These are phyloP conservation scores for Eimeria zaria DNA, from an alignment of 169 alveolate species.

Conservation along the genomic window DNA sequence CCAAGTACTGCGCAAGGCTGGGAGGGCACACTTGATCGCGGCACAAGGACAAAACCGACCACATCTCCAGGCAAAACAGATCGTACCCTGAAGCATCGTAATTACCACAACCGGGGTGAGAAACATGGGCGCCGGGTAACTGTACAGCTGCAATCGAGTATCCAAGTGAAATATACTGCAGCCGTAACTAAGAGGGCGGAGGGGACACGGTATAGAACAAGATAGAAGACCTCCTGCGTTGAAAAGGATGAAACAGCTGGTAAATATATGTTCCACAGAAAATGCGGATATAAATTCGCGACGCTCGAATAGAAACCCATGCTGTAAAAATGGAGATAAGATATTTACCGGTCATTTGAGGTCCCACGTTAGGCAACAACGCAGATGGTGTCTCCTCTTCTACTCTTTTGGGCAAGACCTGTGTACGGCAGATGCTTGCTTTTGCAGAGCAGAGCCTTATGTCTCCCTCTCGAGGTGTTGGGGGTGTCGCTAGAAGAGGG, in stretches of 20 bases:
- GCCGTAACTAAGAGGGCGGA: neutral
- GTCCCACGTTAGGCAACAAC: slow-evolving; percentile 61
- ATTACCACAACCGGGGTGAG: neutral
- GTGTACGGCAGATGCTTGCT: slow-evolving; percentile 48
- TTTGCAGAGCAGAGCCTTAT: slow-evolving; percentile 67
- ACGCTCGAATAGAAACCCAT: neutral
- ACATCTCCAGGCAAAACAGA: slow-evolving; percentile 82
- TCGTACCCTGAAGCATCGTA: slow-evolving; percentile 70
- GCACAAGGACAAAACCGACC: slow-evolving; percentile 80
- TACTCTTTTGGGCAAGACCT: neutral
- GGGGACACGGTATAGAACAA: neutral
- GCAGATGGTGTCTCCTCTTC: slow-evolving; percentile 45
- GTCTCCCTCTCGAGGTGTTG: slow-evolving; percentile 46
- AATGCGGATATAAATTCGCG: neutral
- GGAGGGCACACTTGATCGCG: slow-evolving; percentile 83
- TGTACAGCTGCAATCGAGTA: neutral
- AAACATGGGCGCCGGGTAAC: neutral
- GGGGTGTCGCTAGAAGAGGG: slow-evolving; percentile 22
- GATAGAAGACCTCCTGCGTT: neutral
- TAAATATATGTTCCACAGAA: neutral
- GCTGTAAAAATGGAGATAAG: neutral
- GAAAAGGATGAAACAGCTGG: neutral
- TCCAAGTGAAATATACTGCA: neutral
- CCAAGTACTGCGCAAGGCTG: slow-evolving; percentile 32
- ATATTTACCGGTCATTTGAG: slow-evolving; percentile 70